Evolutionary conservation across 352 stramenopile species (phyloP).

Genomic region (Sclerospora graminicola): DNA sequence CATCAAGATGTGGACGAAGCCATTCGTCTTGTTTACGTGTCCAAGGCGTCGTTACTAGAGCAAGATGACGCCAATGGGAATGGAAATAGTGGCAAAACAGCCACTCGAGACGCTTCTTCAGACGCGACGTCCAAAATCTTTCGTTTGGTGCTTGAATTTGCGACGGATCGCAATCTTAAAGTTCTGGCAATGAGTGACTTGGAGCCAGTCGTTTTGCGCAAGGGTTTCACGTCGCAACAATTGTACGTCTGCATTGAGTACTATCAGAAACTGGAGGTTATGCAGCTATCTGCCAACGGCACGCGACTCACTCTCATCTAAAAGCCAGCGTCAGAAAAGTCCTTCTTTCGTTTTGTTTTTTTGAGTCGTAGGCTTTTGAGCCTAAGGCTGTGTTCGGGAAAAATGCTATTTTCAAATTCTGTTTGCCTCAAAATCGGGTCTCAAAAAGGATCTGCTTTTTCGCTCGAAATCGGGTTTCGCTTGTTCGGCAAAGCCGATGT

Average conservation of each 20-base stretch:
- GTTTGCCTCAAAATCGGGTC: too few species aligned
- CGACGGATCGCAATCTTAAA: constrained; percentile 51
- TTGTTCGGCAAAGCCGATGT: too few species aligned
- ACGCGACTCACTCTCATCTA: constrained; percentile 72
- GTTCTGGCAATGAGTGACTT: constrained; percentile 81
- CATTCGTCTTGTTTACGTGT: constrained; percentile 94
- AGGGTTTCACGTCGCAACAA: constrained; percentile 94
- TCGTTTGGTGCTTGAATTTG: constrained; percentile 91
- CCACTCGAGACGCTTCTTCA: constrained; percentile 28
- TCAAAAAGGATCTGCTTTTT: too few species aligned
- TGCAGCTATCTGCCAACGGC: constrained; percentile 68
- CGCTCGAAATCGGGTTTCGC: too few species aligned
- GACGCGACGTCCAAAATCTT: constrained; percentile 94
- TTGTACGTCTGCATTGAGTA: constrained; percentile 91
- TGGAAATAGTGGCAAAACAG: constrained; percentile 17
- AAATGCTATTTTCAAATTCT: too few species aligned
- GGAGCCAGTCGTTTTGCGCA: constrained; percentile 92
- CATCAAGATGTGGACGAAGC: constrained; percentile 97
- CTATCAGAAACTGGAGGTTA: constrained; percentile 86
- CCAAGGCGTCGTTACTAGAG: constrained; percentile 91
- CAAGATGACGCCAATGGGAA: constrained; percentile 54
- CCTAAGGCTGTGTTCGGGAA: too few species aligned
- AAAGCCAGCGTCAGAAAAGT: too few species aligned
- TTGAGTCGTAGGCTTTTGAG: too few species aligned
- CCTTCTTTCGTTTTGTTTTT: too few species aligned